Evolutionary conservation across 2,329 filamentous ascomycete genomes (phyloP).

Genomic region (Aspergillus transmontanensis): DNA sequence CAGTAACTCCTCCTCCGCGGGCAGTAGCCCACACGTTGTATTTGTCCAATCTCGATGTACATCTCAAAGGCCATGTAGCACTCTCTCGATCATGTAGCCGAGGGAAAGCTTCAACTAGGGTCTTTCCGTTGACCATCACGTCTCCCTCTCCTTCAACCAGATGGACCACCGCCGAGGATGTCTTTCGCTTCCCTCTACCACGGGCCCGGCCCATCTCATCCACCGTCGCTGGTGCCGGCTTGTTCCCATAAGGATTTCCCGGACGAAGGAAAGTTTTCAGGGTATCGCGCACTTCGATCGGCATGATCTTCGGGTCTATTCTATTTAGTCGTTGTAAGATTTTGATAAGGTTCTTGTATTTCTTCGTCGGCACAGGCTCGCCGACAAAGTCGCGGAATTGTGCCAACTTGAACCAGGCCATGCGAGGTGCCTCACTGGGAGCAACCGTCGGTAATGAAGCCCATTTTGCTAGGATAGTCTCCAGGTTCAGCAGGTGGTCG

Average conservation of each 20-base stretch:
- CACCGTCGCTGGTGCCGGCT: constrained; percentile 63
- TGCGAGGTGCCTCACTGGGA: constrained; percentile 66
- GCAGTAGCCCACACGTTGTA: constrained; percentile 94
- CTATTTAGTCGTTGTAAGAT: constrained; percentile 79
- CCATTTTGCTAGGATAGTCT: constrained; percentile 71
- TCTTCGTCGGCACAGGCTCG: constrained; percentile 72
- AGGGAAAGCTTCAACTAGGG: constrained; percentile 78
- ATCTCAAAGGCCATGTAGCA: constrained; percentile 85
- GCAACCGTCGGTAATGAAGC: constrained; percentile 70
- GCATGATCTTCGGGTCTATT: constrained; percentile 78
- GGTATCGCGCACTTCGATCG: constrained; percentile 66
- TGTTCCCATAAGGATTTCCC: constrained; percentile 70
- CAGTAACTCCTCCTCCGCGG: constrained; percentile 85
- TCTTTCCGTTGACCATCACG: constrained; percentile 85
- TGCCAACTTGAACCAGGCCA: constrained; percentile 77
- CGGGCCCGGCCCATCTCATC: constrained; percentile 78
- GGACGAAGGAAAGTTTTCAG: constrained; percentile 73
- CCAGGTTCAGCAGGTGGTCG: constrained; percentile 76
- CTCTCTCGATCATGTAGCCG: constrained; percentile 93
- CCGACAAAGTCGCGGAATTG: constrained; percentile 73
- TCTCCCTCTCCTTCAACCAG: constrained; percentile 92
- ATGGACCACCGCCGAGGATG: constrained; percentile 79
- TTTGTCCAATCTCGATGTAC: constrained; percentile 82
- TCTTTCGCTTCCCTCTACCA: constrained; percentile 84
- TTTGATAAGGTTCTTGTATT: constrained; percentile 75